Percentiles rank a stretch among this genome's conserved stretches.
These are phyloP conservation scores for Daphne laureola DNA, from an alignment of 441 rosid genomes.

Conservation along the genomic window DNA sequence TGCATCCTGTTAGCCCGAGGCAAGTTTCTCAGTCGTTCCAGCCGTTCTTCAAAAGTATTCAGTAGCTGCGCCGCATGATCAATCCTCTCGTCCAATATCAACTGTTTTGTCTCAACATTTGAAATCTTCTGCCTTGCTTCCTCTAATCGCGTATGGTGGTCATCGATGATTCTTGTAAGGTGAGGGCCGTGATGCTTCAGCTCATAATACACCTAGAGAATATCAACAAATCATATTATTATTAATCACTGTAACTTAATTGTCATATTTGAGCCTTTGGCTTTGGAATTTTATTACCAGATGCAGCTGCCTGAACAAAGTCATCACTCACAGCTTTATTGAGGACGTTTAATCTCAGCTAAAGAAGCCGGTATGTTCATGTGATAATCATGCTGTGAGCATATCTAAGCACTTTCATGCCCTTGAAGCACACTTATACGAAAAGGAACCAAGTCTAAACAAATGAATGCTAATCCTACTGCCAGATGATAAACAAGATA, in stretches of 20 bases:
- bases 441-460: too few species aligned
- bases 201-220: constrained; percentile 69
- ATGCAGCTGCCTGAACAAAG: too few species aligned
- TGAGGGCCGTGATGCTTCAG: constrained; percentile 89
- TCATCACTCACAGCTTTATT: too few species aligned
- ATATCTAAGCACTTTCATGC: too few species aligned
- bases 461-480: too few species aligned
- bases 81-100: constrained; percentile 51
- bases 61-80: constrained; percentile 36
- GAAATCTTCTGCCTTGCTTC: constrained; percentile 58
- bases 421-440: too few species aligned
- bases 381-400: too few species aligned
- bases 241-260: not conserved
- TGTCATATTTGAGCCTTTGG: too few species aligned
- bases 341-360: too few species aligned
- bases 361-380: too few species aligned
- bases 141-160: constrained; percentile 53
- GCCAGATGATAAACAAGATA: not conserved
- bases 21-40: constrained; percentile 59
- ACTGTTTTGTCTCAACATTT: constrained; percentile 65
- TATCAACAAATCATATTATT: constrained; percentile 10
- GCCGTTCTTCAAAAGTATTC: constrained; percentile 52
- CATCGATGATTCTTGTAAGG: constrained; percentile 69
- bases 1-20: constrained; percentile 81
- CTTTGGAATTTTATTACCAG: too few species aligned